Evolutionary conservation across 2,329 filamentous ascomycete genomes (phyloP).

Genomic region (Sarocladium kiliense): DNA sequence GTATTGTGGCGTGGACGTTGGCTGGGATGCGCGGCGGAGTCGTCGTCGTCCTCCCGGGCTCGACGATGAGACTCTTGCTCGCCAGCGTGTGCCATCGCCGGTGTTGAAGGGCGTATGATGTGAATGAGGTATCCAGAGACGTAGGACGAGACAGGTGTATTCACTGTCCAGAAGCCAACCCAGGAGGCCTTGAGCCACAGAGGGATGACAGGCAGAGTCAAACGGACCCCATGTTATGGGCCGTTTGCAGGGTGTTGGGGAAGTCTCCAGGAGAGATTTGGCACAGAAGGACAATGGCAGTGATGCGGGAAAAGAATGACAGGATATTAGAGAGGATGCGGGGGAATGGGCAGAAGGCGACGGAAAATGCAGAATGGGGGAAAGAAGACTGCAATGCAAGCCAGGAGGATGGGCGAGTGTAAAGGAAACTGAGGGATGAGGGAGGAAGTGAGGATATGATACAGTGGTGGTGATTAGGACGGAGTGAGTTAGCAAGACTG

Average conservation of each 20-base stretch:
- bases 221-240: background rate
- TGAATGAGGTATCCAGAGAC: background rate
- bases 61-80: conserved; percentile 4
- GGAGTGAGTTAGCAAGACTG: no score
- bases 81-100: background rate
- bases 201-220: background rate
- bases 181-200: background rate
- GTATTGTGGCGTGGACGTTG: conserved; percentile 5
- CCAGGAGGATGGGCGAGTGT: no score
- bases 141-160: background rate
- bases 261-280: no score
- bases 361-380: no score
- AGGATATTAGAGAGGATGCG: no score
- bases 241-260: background rate
- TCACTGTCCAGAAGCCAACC: background rate
- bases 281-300: no score
- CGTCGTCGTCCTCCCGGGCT: background rate
- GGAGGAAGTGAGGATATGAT: background rate
- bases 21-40: background rate
- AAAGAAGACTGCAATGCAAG: background rate
- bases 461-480: background rate
- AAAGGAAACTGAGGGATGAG: no score
- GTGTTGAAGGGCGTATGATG: background rate
- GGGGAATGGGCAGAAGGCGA: no score
- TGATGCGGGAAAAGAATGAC: no score